Percentiles rank a stretch among this genome's conserved stretches.
These are phyloP conservation scores for Globisporangium emineosum DNA, from an alignment of 352 stramenopile genomes.

Conservation along the genomic window DNA sequence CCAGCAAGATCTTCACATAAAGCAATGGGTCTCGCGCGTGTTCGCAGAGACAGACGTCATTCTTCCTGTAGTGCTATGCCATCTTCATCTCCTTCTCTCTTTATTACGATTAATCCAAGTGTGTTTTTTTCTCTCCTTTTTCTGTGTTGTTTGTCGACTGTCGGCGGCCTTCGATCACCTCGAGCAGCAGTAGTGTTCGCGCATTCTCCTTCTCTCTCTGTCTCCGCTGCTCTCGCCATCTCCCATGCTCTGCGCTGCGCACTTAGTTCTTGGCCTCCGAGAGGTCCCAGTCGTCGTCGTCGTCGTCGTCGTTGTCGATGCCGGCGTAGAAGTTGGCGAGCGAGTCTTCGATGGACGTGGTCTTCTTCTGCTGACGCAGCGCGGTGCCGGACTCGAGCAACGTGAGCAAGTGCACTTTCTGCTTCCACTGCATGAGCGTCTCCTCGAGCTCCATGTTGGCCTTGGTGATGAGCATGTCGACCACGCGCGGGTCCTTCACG, in stretches of 20 bases:
- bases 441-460: slow-evolving; percentile 98
- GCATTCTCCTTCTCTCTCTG: background rate
- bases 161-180: background rate
- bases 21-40: background rate
- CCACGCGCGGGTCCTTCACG: slow-evolving; percentile 92
- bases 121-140: slow-evolving; percentile 13
- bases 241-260: background rate
- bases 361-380: slow-evolving; percentile 48
- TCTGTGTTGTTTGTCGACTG: background rate
- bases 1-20: background rate
- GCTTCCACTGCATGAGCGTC: slow-evolving; percentile 97
- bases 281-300: slow-evolving; percentile 46
- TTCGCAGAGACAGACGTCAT: background rate
- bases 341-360: slow-evolving; percentile 48
- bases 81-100: slow-evolving; percentile 5
- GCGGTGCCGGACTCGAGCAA: slow-evolving; percentile 65
- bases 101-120: slow-evolving; percentile 17
- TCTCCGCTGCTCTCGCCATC: background rate
- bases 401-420: slow-evolving; percentile 94
- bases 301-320: slow-evolving; percentile 68
- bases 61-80: background rate
- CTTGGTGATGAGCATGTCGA: slow-evolving; percentile 96
- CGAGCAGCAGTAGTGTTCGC: too few species aligned
- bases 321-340: slow-evolving; percentile 84
- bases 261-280: slow-evolving; percentile 25